Base-by-base conservation (phyloP, 1,284 basidiomycete genomes). In the Sanghuangporus baumii region DNA sequence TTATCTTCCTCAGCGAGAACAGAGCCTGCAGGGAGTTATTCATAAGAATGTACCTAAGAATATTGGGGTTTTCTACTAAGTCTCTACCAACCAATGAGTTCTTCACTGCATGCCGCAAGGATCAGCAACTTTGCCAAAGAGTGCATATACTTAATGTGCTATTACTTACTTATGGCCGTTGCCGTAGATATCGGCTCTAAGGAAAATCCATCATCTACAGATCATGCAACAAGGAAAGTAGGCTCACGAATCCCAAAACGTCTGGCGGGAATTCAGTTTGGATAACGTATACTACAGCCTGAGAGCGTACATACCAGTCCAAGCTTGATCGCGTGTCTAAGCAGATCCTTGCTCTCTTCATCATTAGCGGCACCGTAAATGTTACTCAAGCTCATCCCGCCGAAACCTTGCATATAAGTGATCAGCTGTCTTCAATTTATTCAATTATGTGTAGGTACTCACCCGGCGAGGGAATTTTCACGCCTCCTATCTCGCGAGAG, bases 211-310 rank as follows among this genome's bases (percentile, higher is more conserved):
- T n/a, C 12, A 31, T 37, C 31, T 23, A 48, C 9, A n/a, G 2
- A n/a, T 41, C 14, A 57, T 23, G 16, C 8, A 40, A 20, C 47
- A 37, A 62, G 5, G 11, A 18, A 37, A 38, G 18, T 31, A 16
- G 43, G 46, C 63, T 58, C 26, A 62, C 65, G 65, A 64, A 54
- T 66, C 65, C 63, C 65, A 66, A 37, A 64, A 64, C 12, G 63
- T 65, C 51, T 57, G 34, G 20, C 34, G 6, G 18, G 14, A 31
- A 18, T 43, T 34, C 16, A 37, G 38, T 52, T 6, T 54, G 9
- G 18, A 55, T 18, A 31, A 18, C 6, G 41, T 6, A 31, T 23
- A 37, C 8, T 36, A 11, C 18, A 43, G n/a, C n/a, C n/a, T n/a
- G n/a, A n/a, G 7, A 41, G 12, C 2, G 14, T 46, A 55, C 55